A percentile compares a stretch with the other conserved stretches of the same genome.
These are phyloP conservation scores for Fusarium luffae DNA, from an alignment of 2,329 filamentous ascomycete genomes.

Conservation along the genomic window DNA sequence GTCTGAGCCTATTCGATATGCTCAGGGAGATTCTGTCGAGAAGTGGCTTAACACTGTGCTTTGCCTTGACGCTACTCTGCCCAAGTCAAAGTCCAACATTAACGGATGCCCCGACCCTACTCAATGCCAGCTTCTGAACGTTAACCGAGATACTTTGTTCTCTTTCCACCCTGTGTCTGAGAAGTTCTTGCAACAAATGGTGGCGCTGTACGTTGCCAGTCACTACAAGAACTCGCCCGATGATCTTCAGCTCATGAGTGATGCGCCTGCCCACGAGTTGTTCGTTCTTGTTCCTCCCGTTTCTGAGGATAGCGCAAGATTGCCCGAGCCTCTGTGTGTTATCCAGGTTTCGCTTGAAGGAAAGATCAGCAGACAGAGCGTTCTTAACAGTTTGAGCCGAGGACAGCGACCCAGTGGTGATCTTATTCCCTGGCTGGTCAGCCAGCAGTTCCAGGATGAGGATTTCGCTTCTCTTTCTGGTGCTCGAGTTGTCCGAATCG, in stretches of 20 bases:
- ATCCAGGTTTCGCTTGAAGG: conserved; percentile 95
- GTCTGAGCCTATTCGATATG: conserved; percentile 93
- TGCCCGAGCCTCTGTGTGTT: conserved; percentile 94
- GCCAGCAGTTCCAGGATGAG: conserved; percentile 97
- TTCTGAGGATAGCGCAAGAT: conserved; percentile 76
- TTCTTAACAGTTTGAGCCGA: conserved; percentile 87
- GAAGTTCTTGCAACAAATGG: conserved; percentile 97
- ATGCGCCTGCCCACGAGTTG: conserved; percentile 94
- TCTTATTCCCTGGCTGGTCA: conserved; percentile 96
- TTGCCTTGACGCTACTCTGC: conserved; percentile 91
- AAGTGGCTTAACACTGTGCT: conserved; percentile 96
- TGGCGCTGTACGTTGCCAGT: conserved; percentile 94
- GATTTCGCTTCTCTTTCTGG: conserved; percentile 95
- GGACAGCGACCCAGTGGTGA: conserved; percentile 92
- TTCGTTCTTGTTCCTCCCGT: conserved; percentile 93
- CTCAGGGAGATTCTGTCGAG: conserved; percentile 89
- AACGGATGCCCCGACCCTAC: conserved; percentile 90
- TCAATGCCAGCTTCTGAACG: conserved; percentile 89
- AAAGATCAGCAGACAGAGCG: conserved; percentile 91
- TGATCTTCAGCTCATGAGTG: conserved; percentile 97
- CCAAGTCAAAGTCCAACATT: conserved; percentile 76
- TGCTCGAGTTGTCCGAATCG: conserved; percentile 91
- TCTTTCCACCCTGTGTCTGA: conserved; percentile 98
- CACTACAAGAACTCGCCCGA: conserved; percentile 99
- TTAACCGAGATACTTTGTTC: conserved; percentile 97